phyloP scores from a whole-genome alignment of 192 early-diverging fungal species.

The Backusella australiensis region DNA sequence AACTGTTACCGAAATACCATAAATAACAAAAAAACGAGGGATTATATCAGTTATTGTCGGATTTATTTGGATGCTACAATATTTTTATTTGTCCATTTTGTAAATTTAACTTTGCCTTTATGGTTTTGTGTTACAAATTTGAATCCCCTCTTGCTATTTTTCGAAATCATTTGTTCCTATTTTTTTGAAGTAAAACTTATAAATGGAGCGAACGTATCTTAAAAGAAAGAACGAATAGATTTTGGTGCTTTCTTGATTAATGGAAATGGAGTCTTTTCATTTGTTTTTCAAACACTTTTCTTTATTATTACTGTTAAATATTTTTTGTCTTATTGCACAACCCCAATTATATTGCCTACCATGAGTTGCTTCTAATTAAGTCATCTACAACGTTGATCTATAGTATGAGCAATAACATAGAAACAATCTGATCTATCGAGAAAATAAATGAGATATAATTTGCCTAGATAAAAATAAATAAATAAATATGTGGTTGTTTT shows the following conservation, averaged over 20 bases:
- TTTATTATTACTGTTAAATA: not conserved
- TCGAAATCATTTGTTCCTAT: not conserved
- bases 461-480: not conserved
- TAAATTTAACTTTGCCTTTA: slow-evolving; percentile 1
- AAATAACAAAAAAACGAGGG: not conserved
- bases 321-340: not conserved
- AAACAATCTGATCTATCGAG: not conserved
- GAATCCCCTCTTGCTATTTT: not conserved
- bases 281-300: not conserved
- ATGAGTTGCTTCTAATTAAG: not conserved
- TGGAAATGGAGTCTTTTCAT: not conserved
- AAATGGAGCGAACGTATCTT: not conserved
- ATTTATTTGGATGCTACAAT: not conserved
- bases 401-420: not conserved
- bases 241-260: not conserved
- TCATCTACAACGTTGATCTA: not conserved
- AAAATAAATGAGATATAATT: not conserved
- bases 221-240: not conserved
- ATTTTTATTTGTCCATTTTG: slow-evolving; percentile 3
- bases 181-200: not conserved
- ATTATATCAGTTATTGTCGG: not conserved
- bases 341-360: not conserved
- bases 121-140: slow-evolving; percentile 2
- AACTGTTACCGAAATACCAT: not conserved
- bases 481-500: not conserved